phyloP scores from a whole-genome alignment of 768 basidiomycete species.

The Hirschioporus abietinus region DNA sequence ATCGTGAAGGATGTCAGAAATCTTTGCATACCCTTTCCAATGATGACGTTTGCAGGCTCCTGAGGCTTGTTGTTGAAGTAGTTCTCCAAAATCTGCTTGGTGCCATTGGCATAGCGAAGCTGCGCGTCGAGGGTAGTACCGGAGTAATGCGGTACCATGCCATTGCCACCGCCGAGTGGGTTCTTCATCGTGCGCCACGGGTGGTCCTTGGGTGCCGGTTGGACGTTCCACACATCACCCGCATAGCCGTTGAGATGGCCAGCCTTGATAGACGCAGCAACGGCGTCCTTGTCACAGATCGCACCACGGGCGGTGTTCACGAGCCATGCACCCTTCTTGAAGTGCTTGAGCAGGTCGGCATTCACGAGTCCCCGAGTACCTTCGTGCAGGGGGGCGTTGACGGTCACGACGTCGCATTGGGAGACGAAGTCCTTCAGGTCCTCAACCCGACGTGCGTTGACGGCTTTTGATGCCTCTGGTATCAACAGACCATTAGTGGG shows the following conservation, averaged over 20 bases:
- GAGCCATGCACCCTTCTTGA: slow-evolving; percentile 91
- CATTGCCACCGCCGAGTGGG: slow-evolving; percentile 79
- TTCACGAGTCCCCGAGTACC: slow-evolving; percentile 77
- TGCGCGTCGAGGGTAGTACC: slow-evolving; percentile 90
- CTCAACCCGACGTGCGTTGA: slow-evolving; percentile 69
- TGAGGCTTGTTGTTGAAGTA: slow-evolving; percentile 61
- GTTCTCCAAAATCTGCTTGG: slow-evolving; percentile 65
- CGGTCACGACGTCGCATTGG: slow-evolving; percentile 73
- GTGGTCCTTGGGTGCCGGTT: slow-evolving; percentile 84
- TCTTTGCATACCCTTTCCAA: slow-evolving; percentile 49
- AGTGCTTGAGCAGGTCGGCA: slow-evolving; percentile 74
- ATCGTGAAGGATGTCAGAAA: slow-evolving; percentile 5
- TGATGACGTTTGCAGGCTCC: slow-evolving; percentile 76
- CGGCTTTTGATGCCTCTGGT: slow-evolving; percentile 56
- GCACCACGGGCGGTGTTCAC: slow-evolving; percentile 94
- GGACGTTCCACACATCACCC: slow-evolving; percentile 79
- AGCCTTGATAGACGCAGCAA: slow-evolving; percentile 67
- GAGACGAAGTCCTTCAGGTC: slow-evolving; percentile 63
- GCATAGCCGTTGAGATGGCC: slow-evolving; percentile 62
- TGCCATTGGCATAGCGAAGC: slow-evolving; percentile 74
- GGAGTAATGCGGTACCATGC: slow-evolving; percentile 85
- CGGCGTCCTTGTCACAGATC: slow-evolving; percentile 80
- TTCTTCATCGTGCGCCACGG: slow-evolving; percentile 82
- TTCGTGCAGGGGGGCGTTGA: slow-evolving; percentile 87
- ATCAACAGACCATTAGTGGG: slow-evolving; percentile 1